Base-by-base conservation (phyloP, 306 rosid species). In the Arachis hypogaea region DNA sequence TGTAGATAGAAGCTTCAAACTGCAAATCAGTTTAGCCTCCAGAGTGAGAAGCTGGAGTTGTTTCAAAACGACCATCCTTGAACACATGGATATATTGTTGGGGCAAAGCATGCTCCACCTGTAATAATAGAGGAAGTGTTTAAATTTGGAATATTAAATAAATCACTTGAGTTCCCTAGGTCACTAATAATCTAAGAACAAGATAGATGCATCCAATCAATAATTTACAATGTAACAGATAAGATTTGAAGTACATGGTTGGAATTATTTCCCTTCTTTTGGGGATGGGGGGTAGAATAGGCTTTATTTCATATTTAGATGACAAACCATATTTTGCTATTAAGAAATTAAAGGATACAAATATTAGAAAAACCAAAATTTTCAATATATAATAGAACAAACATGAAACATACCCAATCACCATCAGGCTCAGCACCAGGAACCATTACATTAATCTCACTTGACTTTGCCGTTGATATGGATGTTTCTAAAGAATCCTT, bases 81-180 rank as follows among this genome's bases (percentile, higher is more conserved):
- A 84, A 90, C 29, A 68, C 18, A 60, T 94, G 93, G 76, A 87
- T 36, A 49, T 76, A 94, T 80, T 94, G 99, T 67, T 94, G 96
- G 18, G 99, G 99, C 80, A 94, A 82, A 44, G 98, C 86, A 85
- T 94, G 96, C 86, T 94, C 99, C 58, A 70, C 97, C 99, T 94
- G 89, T 79, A 76, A 81, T 79, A 76, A 81, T 51, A 68, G 41
- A 73, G 50, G 47, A 62, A 40, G 45, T 66, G 66, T 50, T 46
- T 7, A 77, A 79, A 33, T 68, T 46, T 47, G 66, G 54, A 66
- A 76, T 59, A 4, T 51, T 28, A 67, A 12, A n/a, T 67, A 22
- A 22, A 45, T 56, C 66, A 59, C 55, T 63, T 56, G 41, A 42
- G 52, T 63, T 33, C 49, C 33, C 30, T 28, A 6, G 55, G 66